phyloP scores from a whole-genome alignment of 768 basidiomycete genomes.

The Leccinum ochraceum region DNA sequence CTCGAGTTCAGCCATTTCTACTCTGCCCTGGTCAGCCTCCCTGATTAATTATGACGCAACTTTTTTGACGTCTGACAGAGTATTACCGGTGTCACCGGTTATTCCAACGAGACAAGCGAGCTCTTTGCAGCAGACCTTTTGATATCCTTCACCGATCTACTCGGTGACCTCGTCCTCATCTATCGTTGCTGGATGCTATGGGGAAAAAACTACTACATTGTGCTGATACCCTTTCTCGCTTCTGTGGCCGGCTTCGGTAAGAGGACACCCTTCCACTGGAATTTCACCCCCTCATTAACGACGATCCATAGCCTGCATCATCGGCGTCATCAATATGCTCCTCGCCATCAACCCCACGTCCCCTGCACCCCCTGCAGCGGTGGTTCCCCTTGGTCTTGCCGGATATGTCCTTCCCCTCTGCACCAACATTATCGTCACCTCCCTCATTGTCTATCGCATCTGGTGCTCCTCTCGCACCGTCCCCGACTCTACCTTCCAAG shows the following conservation, averaged over 20 bases:
- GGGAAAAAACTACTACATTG: conserved; percentile 34
- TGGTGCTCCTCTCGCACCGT: conserved; percentile 29
- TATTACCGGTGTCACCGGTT: conserved; percentile 28
- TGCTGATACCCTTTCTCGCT: conserved; percentile 36
- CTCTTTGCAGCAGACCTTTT: conserved; percentile 38
- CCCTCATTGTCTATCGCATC: conserved; percentile 42
- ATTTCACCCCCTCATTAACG: background rate
- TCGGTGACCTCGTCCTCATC: conserved; percentile 37
- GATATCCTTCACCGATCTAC: conserved; percentile 38
- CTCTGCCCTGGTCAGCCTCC: conserved; percentile 31
- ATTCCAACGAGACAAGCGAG: conserved; percentile 31
- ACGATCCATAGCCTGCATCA: conserved; percentile 29
- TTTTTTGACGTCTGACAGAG: conserved; percentile 16
- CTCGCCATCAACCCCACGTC: conserved; percentile 29
- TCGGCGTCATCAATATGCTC: conserved; percentile 32
- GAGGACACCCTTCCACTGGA: conserved; percentile 5
- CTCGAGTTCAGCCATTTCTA: conserved; percentile 40
- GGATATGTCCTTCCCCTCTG: conserved; percentile 40
- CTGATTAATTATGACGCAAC: background rate
- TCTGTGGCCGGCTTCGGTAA: conserved; percentile 38
- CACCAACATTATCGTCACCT: conserved; percentile 43
- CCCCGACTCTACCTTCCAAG: conserved; percentile 9
- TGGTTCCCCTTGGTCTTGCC: conserved; percentile 40
- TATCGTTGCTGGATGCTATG: conserved; percentile 48
- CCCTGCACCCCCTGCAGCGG: conserved; percentile 35